Base-by-base conservation (phyloP, 2,329 filamentous ascomycete species). In the Aspergillus ochraceus region DNA sequence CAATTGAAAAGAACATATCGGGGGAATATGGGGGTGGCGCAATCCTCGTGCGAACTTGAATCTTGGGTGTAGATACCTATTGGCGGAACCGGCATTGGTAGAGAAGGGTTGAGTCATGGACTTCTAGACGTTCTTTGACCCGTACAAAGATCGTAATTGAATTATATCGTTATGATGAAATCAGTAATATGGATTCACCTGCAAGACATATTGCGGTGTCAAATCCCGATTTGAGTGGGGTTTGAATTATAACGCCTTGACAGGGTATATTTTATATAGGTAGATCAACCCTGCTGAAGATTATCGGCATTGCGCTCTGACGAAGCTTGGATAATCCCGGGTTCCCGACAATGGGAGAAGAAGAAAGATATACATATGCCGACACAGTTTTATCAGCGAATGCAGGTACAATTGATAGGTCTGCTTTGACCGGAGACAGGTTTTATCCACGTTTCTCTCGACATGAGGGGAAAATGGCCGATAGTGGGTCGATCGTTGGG, bases 401-500 rank as follows among this genome's bases (percentile, higher is more conserved):
- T 42, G 36, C 36, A 42, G 36, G 14, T 42, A 42, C 36, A 42
- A n/a, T 4, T 42, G 36, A 42, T n/a, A 42, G 36, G 17, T n/a
- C 36, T n/a, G 5, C 36, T 42, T 42, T n/a, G 36, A 5, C 36
- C 6, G 36, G 4, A n/a, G 36, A 42, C 36, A 17, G 36, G 36
- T n/a, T 17, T 42, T 42, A 42, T n/a, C 14, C 52, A 54, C 52
- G 52, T 54, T 54, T 10, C 2, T 54, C 20, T 53, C 36, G 36
- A 42, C 36, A 42, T 50, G 14, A 51, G 36, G 50, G 32, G n/a
- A 57, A 47, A 36, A 52, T 49, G 17, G 45, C 51, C 50, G 51
- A 47, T 19, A 39, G 56, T 58, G 45, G 51, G 56, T 49, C 42
- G 42, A 49, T 58, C 51, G 51, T 42, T 32, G 29, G n/a, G 26